Evolutionary conservation across 2,329 filamentous ascomycete genomes (phyloP).

Genomic region (Penicillium freii): DNA sequence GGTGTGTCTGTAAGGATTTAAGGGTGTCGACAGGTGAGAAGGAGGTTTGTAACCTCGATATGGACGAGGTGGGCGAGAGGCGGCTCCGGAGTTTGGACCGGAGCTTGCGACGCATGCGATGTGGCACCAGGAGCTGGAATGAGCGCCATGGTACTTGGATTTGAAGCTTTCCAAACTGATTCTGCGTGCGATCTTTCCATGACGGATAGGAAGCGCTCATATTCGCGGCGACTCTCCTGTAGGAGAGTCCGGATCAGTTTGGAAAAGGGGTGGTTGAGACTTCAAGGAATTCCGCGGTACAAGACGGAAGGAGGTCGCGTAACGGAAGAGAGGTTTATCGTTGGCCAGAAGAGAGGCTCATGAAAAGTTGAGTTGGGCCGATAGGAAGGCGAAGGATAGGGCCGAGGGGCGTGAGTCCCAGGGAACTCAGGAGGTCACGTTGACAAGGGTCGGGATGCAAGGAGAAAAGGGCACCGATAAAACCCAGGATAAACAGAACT

Average conservation of each 20-base stretch:
- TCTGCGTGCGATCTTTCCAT: constrained; percentile 48
- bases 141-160: constrained; percentile 51
- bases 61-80: constrained; percentile 66
- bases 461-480: constrained; percentile 25
- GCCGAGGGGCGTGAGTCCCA: constrained; percentile 10
- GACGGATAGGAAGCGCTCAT: constrained; percentile 42
- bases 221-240: constrained; percentile 26
- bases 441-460: constrained; percentile 30
- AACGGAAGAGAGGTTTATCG: constrained; percentile 8
- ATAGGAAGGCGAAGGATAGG: constrained; percentile 11
- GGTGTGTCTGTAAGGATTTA: constrained; percentile 69
- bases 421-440: constrained; percentile 26
- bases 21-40: constrained; percentile 78
- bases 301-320: constrained; percentile 22
- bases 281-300: constrained; percentile 23
- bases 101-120: constrained; percentile 65
- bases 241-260: constrained; percentile 20
- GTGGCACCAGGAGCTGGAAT: constrained; percentile 55
- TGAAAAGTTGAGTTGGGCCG: constrained; percentile 9
- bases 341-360: constrained; percentile 9
- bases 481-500: constrained; percentile 13
- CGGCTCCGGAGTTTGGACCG: constrained; percentile 67
- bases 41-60: constrained; percentile 76
- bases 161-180: constrained; percentile 46
- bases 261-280: constrained; percentile 3